Percentiles rank a stretch among this genome's conserved stretches.
Conservation (phyloP, 2,329 filamentous ascomycete species). For the Whalleya microplaca region DNA sequence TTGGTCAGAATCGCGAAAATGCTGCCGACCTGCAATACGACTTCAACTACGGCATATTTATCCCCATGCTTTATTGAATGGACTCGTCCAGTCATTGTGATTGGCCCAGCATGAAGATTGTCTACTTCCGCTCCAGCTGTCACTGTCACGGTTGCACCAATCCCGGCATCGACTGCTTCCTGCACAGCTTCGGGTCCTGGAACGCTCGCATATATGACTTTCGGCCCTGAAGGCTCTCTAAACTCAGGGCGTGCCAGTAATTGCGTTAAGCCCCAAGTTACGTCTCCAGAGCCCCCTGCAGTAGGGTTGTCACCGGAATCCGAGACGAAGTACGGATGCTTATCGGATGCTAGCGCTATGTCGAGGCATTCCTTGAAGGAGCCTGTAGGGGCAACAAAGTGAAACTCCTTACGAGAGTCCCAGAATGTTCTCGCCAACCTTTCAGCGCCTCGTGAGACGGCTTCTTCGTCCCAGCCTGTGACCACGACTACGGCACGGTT, state of each 20-base stretch:
- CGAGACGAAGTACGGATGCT: conserved; percentile 56
- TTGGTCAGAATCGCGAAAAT: conserved; percentile 56
- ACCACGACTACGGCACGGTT: conserved; percentile 54
- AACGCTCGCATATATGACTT: conserved; percentile 57
- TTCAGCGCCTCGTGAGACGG: conserved; percentile 46
- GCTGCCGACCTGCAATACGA: conserved; percentile 53
- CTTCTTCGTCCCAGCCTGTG: conserved; percentile 52
- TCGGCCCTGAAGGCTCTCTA: conserved; percentile 39
- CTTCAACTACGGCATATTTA: conserved; percentile 49
- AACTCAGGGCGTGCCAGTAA: conserved; percentile 52
- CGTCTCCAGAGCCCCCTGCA: conserved; percentile 56
- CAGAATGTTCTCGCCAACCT: conserved; percentile 52
- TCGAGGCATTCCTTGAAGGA: conserved; percentile 52
- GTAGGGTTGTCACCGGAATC: conserved; percentile 61
- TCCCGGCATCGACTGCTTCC: conserved; percentile 46
- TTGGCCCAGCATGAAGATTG: conserved; percentile 49
- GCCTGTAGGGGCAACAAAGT: conserved; percentile 56
- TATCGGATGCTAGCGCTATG: conserved; percentile 43
- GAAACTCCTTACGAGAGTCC: conserved; percentile 49
- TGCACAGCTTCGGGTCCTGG: conserved; percentile 50
- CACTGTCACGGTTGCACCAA: conserved; percentile 52
- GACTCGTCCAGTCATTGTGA: conserved; percentile 55
- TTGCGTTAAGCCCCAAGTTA: conserved; percentile 54
- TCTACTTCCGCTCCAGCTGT: conserved; percentile 56
- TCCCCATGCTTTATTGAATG: conserved; percentile 56